These are phyloP conservation scores for Arthroderma sp. DNA, from an alignment of 2,329 filamentous ascomycete genomes.

Conservation along the genomic window DNA sequence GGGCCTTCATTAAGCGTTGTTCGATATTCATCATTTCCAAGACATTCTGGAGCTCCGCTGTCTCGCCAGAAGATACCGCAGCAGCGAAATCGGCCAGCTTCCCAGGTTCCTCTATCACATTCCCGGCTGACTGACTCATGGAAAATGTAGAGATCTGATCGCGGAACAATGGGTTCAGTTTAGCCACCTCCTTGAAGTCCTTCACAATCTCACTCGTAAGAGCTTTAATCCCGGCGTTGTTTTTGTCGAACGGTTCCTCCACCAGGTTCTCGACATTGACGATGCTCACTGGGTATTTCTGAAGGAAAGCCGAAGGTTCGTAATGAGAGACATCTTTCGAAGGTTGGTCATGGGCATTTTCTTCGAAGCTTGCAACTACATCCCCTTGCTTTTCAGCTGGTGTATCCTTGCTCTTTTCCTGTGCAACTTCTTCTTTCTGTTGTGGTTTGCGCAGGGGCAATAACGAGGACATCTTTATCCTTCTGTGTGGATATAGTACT, in stretches of 20 bases:
- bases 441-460: conserved; percentile 48
- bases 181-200: conserved; percentile 93
- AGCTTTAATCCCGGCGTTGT: conserved; percentile 76
- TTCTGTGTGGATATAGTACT: conserved; percentile 87
- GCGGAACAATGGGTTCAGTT: conserved; percentile 84
- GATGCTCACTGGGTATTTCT: conserved; percentile 81
- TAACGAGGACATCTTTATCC: conserved; percentile 78
- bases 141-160: conserved; percentile 97
- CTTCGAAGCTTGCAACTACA: conserved; percentile 93
- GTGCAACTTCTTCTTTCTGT: conserved; percentile 22
- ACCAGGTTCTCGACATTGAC: conserved; percentile 88
- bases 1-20: conserved; percentile 77
- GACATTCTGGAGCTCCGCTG: conserved; percentile 83
- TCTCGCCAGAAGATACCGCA: conserved; percentile 86
- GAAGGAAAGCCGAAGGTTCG: conserved; percentile 81
- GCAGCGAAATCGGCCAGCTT: conserved; percentile 96
- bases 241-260: conserved; percentile 81
- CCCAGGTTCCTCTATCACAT: conserved; percentile 85
- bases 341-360: conserved; percentile 51
- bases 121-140: conserved; percentile 86
- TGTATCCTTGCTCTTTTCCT: conserved; percentile 28
- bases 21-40: conserved; percentile 81
- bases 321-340: conserved; percentile 48
- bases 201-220: conserved; percentile 97
- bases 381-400: conserved; percentile 68